Percentiles rank a stretch among this genome's conserved stretches.
Evolutionary conservation across 371 early-diverging fungal species (phyloP).

Genomic region (Mycotypha africana): DNA sequence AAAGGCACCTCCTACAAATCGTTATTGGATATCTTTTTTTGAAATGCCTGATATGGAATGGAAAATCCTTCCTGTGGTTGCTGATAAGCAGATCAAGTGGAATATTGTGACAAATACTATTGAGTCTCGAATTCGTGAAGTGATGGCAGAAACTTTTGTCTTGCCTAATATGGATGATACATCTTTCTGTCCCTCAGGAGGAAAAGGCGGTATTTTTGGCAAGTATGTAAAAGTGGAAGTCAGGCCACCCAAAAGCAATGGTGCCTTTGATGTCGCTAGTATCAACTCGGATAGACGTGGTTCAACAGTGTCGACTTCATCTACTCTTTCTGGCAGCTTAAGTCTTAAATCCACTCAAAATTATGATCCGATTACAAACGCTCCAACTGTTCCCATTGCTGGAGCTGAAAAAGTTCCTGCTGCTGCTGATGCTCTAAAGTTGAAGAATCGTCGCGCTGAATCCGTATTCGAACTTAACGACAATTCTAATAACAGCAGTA

Average conservation of each 20-base stretch:
- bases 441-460: conserved; percentile 9
- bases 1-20: conserved; percentile 81
- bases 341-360: no score
- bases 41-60: conserved; percentile 76
- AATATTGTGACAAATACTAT: conserved; percentile 77
- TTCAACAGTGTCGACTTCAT: background rate
- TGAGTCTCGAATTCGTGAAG: conserved; percentile 77
- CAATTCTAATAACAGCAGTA: background rate
- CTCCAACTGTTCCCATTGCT: conserved; percentile 10
- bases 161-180: conserved; percentile 91
- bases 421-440: conserved; percentile 8
- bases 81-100: conserved; percentile 76
- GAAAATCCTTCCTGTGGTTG: conserved; percentile 79
- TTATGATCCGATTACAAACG: background rate
- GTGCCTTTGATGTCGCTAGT: background rate
- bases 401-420: conserved; percentile 5
- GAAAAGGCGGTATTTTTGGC: conserved; percentile 64
- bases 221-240: conserved; percentile 7
- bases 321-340: no score
- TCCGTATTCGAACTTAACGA: conserved; percentile 2
- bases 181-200: conserved; percentile 62
- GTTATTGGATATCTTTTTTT: conserved; percentile 87
- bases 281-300: background rate
- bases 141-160: conserved; percentile 76
- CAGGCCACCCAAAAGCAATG: background rate